A percentile compares a stretch with the other conserved stretches of the same genome.
phyloP scores from a whole-genome alignment of 2,329 filamentous ascomycete genomes.

The Paraconiothyrium brasiliense region DNA sequence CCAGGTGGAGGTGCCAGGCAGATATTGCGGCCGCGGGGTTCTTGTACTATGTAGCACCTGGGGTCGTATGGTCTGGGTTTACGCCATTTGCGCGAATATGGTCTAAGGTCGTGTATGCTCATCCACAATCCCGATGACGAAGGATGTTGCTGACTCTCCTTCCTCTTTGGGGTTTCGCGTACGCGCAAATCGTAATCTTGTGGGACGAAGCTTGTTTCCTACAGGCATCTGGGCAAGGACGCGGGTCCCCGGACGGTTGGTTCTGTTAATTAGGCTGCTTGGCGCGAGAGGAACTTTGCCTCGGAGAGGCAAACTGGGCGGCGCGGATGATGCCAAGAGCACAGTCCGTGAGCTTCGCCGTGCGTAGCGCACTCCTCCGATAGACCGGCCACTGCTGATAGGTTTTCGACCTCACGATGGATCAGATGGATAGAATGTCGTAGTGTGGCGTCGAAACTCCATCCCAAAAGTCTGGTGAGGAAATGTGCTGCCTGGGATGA shows the following conservation, averaged over 20 bases:
- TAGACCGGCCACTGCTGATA: neutral
- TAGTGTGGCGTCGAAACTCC: neutral
- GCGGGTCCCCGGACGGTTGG: slow-evolving; percentile 12
- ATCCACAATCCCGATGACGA: slow-evolving; percentile 7
- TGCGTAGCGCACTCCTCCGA: neutral
- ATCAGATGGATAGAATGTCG: neutral
- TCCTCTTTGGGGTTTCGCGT: slow-evolving; percentile 12
- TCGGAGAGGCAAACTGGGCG: slow-evolving; percentile 14
- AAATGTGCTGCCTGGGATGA: slow-evolving; percentile 1
- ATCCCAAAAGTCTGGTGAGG: neutral
- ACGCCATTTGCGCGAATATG: slow-evolving; percentile 13
- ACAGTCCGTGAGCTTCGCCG: neutral
- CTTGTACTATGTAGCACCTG: slow-evolving; percentile 19
- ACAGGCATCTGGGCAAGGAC: slow-evolving; percentile 9
- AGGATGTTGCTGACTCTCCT: slow-evolving; percentile 6
- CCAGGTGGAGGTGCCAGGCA: slow-evolving; percentile 1
- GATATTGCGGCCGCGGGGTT: slow-evolving; percentile 12
- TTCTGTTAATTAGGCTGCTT: slow-evolving; percentile 18
- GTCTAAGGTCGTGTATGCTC: slow-evolving; percentile 8
- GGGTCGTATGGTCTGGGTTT: neutral
- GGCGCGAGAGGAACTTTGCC: slow-evolving; percentile 14
- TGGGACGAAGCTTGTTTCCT: slow-evolving; percentile 8
- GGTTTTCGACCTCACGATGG: neutral
- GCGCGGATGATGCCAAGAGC: slow-evolving; percentile 6
- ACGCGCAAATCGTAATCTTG: slow-evolving; percentile 4